Conservation (phyloP, 768 basidiomycete genomes). For the Cystofilobasidium ferigula region DNA sequence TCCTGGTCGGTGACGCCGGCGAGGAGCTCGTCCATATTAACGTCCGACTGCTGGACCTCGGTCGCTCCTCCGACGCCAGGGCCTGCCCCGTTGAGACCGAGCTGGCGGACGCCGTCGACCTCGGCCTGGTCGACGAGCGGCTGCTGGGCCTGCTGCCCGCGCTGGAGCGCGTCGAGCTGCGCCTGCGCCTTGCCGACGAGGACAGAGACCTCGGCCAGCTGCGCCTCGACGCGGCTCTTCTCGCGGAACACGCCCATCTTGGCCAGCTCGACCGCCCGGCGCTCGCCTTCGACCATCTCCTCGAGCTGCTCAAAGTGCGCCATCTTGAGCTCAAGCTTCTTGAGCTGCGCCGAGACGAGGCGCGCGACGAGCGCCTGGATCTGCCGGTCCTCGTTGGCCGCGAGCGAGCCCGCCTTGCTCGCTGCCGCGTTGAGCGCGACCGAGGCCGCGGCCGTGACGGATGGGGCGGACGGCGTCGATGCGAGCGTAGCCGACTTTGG, state of each 20-base stretch:
- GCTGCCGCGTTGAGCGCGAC: slow-evolving; percentile 83
- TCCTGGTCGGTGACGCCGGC: not conserved
- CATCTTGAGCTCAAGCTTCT: slow-evolving; percentile 89
- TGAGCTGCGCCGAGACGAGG: slow-evolving; percentile 63
- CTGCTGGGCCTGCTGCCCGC: not conserved
- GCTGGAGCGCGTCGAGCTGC: slow-evolving; percentile 9
- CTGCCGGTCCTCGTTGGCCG: slow-evolving; percentile 67
- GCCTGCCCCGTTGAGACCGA: too few relatives aligned
- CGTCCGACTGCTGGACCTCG: not conserved
- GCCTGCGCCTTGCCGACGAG: slow-evolving; percentile 25
- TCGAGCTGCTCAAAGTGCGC: slow-evolving; percentile 89
- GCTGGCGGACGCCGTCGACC: not conserved
- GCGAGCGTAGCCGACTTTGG: slow-evolving; percentile 31
- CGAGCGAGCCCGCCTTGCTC: slow-evolving; percentile 67
- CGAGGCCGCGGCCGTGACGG: slow-evolving; percentile 67
- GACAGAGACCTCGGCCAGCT: slow-evolving; percentile 34
- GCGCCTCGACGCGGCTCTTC: slow-evolving; percentile 40
- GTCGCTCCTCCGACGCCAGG: not conserved
- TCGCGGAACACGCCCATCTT: slow-evolving; percentile 70
- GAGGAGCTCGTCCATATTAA: not conserved
- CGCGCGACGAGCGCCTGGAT: slow-evolving; percentile 63
- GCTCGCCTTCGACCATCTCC: slow-evolving; percentile 79
- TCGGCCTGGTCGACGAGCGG: slow-evolving; percentile 1
- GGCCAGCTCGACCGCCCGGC: slow-evolving; percentile 69
- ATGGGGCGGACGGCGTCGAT: slow-evolving; percentile 49